Evolutionary conservation across 108 stramenopile species (phyloP), one percentile per base, ranked within the genome.

Genomic region (Schizochytrium sp.): DNA sequence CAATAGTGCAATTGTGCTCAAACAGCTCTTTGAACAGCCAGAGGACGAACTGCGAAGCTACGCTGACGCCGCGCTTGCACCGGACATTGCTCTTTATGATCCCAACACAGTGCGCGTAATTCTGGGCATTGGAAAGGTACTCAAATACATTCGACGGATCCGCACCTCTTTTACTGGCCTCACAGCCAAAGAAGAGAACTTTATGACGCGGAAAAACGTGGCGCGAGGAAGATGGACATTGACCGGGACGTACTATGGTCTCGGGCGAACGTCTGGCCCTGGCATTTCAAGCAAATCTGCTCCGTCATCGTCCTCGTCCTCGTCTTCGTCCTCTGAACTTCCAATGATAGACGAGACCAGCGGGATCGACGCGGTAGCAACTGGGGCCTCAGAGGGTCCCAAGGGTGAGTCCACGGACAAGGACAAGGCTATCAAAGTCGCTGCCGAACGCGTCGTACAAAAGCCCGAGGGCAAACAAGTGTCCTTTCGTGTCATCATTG

Each of bases 191-290:
- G 76, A 83, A 45, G 76, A 83, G 28, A 83, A 83, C 23, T 83
- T 83, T 53, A 83, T 83, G 76, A 83, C 76, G n/a, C 76, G 76
- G 12, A 83, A 83, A 34, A 83, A 83, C 28, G 76, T 83, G 10
- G 76, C 76, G 10, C 76, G 76, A 8, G 76, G 76, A 12, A 43
- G 76, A 21, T 83, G 76, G 76, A 83, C 76, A 18, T 23, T 83
- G 18, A 83, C 76, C 6, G 76, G 76, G 43, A 83, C 76, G 0
- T 83, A 83, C 51, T 83, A 83, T 45, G 76, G 76, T 23, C 51
- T 83, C 28, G 76, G 76, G 19, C 76, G 45, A 1, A 83, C 45
- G 45, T 53, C 76, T 55, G 48, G 45, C 12, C 63, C 63, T 18
- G 63, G 63, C 14, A 69, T 69, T 16, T 57, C 55, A 34, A 2